Evolutionary conservation across 768 basidiomycete species (phyloP), one percentile per base, ranked within the genome.

Genomic region (Lentinula edodes): DNA sequence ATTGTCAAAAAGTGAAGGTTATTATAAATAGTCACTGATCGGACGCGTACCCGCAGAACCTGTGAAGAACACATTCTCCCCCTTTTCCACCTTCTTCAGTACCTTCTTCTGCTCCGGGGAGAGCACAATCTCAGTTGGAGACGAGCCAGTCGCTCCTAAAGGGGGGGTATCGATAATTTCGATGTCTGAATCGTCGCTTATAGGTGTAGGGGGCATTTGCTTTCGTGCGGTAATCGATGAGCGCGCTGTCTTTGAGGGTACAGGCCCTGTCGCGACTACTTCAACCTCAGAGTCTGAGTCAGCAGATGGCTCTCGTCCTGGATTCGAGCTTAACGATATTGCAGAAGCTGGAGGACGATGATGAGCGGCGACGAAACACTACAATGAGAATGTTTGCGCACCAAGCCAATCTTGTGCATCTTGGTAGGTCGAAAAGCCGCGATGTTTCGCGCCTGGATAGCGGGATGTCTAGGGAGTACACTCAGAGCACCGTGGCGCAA

Each of bases 31-130:
- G 41, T 32, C 10, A 41, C 34, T 35, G 61, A 43, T 16, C 0
- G 15, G 16, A 72, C 70, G 34, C 56, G 28, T 28, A 87, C 91
- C 91, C 57, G 93, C 93, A 16, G 89, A 88, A 1, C 93, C 93
- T 0, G 92, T 93, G 70, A 94, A 94, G 73, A 94, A 94, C 7
- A 93, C 84, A 66, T 76, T 92, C 64, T 81, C 73, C 3, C 86
- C 85, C 9, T 73, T 74, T 50, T 83, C 79, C 6, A 93, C 89
- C 65, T 68, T 72, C 13, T 75, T 65, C 6, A 88, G 69, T 6
- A 88, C 80, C 3, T 58, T 53, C 52, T 66, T 69, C 69, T 89
- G 87, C 67, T 87, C 83, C 4, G 72, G 67, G 10, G 86, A 87
- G 12, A 89, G 73, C 5, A 59, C 23, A 16, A 83, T 66, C 35